Base-by-base conservation (phyloP, 768 basidiomycete genomes). In the Fistulinella prunicolor region DNA sequence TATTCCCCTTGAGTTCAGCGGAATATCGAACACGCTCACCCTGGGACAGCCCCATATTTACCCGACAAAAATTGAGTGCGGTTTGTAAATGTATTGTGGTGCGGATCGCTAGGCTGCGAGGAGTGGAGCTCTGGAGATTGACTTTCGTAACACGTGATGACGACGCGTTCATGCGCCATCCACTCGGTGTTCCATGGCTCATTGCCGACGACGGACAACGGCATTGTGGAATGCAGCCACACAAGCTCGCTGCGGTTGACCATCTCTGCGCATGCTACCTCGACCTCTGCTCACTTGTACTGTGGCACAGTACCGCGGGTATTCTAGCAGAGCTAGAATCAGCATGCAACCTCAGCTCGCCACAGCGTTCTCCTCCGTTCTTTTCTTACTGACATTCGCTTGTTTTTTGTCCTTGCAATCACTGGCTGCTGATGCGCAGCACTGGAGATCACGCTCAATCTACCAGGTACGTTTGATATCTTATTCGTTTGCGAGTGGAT, bases 371-470 rank as follows among this genome's bases (percentile, higher is more conserved):
- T 48, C 44, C 41, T 34, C 17, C 19, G 14, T 42, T 9, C 16
- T 64, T 39, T 36, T 45, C 23, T 26, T 49, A 26, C 49, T 60
- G 6, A 47, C 44, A 23, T 41, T 54, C n/a, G 5, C 14, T 26
- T 4, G 42, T 14, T 46, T 53, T 23, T 49, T 54, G 19, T 30
- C 34, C 19, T 38, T 46, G 38, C 47, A 37, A 37, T 53, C 59
- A 7, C 46, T 32, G 26, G 71, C 74, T 9, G 74, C 74, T 3
- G 70, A 71, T 42, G 71, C 73, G 7, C 69, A 73, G n/a, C 62
- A 73, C 17, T 79, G 78, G 81, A 74, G 74, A 44, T 68, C 70
- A 42, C 68, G 77, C 17, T 71, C 79, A 13, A 79, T 82, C 53
- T 82, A 82, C 60, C 80, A 82, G 70, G 76, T 66, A 47, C 30